Percentiles rank a stretch among this genome's conserved stretches.
phyloP scores from a whole-genome alignment of 208 protist genomes.

The Tritrichomonas foetus region DNA sequence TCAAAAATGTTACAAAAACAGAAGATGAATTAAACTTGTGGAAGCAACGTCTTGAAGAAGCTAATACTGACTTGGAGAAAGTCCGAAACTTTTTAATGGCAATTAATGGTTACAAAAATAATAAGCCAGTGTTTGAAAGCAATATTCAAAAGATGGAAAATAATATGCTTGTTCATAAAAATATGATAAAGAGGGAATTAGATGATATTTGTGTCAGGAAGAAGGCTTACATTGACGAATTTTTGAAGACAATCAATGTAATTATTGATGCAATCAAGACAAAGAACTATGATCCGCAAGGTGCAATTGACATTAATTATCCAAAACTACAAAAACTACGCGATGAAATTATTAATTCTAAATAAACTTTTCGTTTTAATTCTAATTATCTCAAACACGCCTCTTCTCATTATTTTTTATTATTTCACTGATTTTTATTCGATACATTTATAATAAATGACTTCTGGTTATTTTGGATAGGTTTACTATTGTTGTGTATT shows the following conservation, averaged over 20 bases:
- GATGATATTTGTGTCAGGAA: background rate
- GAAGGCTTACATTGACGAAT: background rate
- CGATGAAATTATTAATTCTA: background rate
- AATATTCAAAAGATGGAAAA: background rate
- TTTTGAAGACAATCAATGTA: background rate
- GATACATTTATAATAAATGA: too few relatives aligned
- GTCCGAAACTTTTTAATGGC: background rate
- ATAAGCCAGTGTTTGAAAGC: background rate
- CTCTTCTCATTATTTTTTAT: too few relatives aligned
- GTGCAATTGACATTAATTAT: background rate
- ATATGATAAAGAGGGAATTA: background rate
- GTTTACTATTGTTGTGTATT: too few relatives aligned
- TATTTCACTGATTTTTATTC: too few relatives aligned
- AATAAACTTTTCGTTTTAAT: too few relatives aligned
- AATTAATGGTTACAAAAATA: background rate
- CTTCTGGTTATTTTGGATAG: too few relatives aligned
- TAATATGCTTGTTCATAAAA: background rate
- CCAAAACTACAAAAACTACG: background rate
- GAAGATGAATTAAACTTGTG: background rate
- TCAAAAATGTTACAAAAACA: background rate
- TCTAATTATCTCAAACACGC: too few relatives aligned
- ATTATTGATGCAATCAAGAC: background rate
- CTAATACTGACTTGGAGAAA: background rate
- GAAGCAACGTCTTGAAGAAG: background rate
- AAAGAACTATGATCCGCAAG: background rate